Base-by-base conservation (phyloP, 768 basidiomycete genomes). In the Dendrothele bispora region DNA sequence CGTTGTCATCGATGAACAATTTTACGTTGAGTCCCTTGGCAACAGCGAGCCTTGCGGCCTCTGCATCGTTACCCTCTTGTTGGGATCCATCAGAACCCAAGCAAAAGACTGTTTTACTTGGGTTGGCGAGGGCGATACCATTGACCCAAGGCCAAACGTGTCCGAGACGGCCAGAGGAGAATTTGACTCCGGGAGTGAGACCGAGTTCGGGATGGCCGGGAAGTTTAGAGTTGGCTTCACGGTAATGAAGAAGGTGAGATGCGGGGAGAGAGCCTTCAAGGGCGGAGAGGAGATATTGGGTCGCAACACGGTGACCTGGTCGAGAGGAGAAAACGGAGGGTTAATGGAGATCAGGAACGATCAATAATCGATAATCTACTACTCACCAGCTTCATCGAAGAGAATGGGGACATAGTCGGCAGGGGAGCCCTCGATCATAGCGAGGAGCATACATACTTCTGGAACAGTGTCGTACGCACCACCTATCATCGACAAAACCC, bases 81-180 rank as follows among this genome's bases (percentile, higher is more conserved):
- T 93, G 90, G 4, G 90, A 91, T 7, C 91, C 91, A 61, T 93
- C 91, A 0, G 91, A 93, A 3, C 91, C 91, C 18, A 94, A 77
- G 61, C 84, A 83, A 68, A 92, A 92, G 10, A 91, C 72, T 39
- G 78, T 79, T 69, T 90, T 88, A 57, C 82, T 81, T 26, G 77
- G 75, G 68, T 93, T 81, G 27, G 90, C 90, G 41, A 94, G 64
- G 6, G 91, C 83, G 39, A 94, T 75, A 57, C 91, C 91, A 61
- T 93, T 93, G 44, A 93, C 86, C 53, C 88, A 66, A 0, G 91
- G 84, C 91, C 91, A 94, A 78, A 92, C 83, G 66, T 94, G 91
- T 2, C 91, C 91, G 17, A 94, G 79, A 61, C 91, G 86, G n/a
- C 91, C 91, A 1, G 91, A 93, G 3, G 91, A 92, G 70, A 94